phyloP scores from a whole-genome alignment of 768 basidiomycete genomes.

The Suillus discolor region DNA sequence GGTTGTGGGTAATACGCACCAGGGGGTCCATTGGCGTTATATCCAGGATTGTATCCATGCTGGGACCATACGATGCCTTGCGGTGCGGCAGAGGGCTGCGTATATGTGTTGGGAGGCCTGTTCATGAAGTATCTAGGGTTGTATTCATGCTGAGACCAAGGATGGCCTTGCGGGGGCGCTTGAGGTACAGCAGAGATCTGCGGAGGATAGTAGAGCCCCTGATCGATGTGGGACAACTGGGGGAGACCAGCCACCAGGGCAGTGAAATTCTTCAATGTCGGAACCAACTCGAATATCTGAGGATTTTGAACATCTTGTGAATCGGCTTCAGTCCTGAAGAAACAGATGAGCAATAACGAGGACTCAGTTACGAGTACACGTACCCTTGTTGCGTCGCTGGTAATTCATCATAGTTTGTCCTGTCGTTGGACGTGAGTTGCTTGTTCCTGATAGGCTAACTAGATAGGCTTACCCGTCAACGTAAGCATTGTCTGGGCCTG shows the following conservation, averaged over 20 bases:
- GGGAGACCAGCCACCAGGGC: not conserved
- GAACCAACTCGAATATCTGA: not conserved
- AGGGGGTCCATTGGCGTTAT: not conserved
- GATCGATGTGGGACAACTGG: not conserved
- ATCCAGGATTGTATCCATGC: no score
- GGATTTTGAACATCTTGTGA: not conserved
- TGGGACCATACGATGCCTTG: no score
- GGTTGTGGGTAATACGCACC: not conserved
- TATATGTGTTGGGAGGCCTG: no score
- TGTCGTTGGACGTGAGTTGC: not conserved
- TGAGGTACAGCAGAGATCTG: no score
- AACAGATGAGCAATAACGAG: not conserved
- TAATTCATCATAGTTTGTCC: not conserved
- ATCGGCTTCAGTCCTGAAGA: not conserved
- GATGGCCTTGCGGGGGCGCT: no score
- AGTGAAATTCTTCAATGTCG: not conserved
- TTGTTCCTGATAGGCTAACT: not conserved
- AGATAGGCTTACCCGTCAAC: not conserved
- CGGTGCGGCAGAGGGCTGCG: no score
- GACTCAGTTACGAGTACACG: not conserved
- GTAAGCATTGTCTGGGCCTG: not conserved
- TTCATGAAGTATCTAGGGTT: no score
- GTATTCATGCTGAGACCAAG: no score
- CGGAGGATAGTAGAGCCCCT: no score
- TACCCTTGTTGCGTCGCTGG: not conserved